Evolutionary conservation across 2,329 filamentous ascomycete species (phyloP), one percentile per base, ranked within the genome.

Genomic region (Paramyrothecium roridum): DNA sequence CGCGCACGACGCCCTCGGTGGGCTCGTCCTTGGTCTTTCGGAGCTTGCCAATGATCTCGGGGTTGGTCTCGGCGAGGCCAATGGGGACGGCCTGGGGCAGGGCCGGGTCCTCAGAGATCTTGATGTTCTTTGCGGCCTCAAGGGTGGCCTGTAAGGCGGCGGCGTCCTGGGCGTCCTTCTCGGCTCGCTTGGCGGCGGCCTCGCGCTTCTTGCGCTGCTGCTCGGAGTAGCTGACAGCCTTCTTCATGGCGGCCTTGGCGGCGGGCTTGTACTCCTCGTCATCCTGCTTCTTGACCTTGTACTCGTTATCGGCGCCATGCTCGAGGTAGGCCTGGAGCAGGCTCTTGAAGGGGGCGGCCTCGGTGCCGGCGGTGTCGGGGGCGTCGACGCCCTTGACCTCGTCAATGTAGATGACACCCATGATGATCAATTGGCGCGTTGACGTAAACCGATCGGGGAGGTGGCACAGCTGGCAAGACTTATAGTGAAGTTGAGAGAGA

Each of bases 51-150:
- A 68, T 66, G 21, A 67, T 59, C 37, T 65, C 60, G 23, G 63
- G 54, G 6, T 67, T 65, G 50, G 64, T 67, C 48, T 70, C 65
- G 65, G 87, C 85, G 63, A 96, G 84, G 73, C 84, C 87, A 73
- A 97, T 91, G 70, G 83, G 86, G 65, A 87, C 76, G 1, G 92
- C 85, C 70, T 86, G 80, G 37, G 91, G 90, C 56, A 97, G 80
- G 55, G 85, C 86, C 50, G 77, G 62, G 65, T 95, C 89, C 73
- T 95, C 88, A 45, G 58, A 56, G 40, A 67, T 62, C 54, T 63
- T 57, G 54, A 67, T 65, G 51, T 63, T 61, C 61, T 67, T 67
- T 34, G 65, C 65, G 56, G 66, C 58, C 55, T 67, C 65, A 22
- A 66, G 53, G 3, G 67, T 61, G 45, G 56, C 55, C 22, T 49